Evolutionary conservation across 2,329 filamentous ascomycete genomes (phyloP), one percentile per base, ranked within the genome.

Genomic region (Hypoxylon sp.): DNA sequence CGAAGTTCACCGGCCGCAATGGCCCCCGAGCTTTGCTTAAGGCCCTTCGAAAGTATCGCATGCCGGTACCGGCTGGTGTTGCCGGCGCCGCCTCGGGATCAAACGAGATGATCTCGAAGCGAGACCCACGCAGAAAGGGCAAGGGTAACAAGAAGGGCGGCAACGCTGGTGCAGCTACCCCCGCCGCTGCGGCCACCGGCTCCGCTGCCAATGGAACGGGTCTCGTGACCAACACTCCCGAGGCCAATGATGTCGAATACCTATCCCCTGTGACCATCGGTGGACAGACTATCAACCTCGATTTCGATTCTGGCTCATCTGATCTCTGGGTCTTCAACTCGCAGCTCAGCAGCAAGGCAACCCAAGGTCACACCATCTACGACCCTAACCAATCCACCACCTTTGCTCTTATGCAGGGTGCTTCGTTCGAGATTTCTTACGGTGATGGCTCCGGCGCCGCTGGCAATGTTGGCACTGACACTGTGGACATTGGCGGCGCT

Each of bases 261-360:
- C 37, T 70, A 9, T 62, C 65, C 2, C 67, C 67, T 6, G 67
- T 70, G n/a, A 60, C 59, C 23, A 69, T 70, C 32, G 68, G 68
- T 12, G 66, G 65, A 13, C 66, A 70, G 42, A 63, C 63, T 15
- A 19, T 70, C 15, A 69, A 68, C 43, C 62, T 70, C 25, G 68
- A 70, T 32, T 68, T 71, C 52, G 68, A 71, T 52, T 67, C 68
- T 8, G 68, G 68, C 16, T 70, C 68, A 6, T 70, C 68, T 7
- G 68, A 71, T 34, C 57, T 71, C 11, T 70, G 68, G 68, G 66
- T 69, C 15, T 70, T 70, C 57, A 68, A 65, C 59, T 75, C 34
- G 58, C 69, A 68, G 34, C 51, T 67, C n/a, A 66, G 63, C 51
- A 19, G 21, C 8, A 51, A 53, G 1, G 60, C 62, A 7, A 65